A percentile compares a stretch with the other conserved stretches of the same genome.
phyloP scores from a whole-genome alignment of 768 basidiomycete genomes.

The Collybiopsis confluens region DNA sequence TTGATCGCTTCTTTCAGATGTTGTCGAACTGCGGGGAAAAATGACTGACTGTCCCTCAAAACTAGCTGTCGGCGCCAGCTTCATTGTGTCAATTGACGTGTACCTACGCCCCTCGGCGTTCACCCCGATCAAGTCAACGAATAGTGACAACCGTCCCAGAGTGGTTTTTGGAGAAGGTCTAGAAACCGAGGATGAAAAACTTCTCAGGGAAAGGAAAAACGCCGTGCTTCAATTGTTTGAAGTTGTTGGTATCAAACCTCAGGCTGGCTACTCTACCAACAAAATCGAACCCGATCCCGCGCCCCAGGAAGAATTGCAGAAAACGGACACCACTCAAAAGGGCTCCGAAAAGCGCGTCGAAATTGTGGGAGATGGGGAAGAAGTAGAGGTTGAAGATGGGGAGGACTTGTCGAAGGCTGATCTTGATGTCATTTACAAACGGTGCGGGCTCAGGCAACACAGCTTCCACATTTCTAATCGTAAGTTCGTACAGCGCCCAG shows the following conservation, averaged over 20 bases:
- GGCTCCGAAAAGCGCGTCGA: constrained; percentile 50
- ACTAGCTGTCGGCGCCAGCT: constrained; percentile 69
- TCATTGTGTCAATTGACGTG: constrained; percentile 73
- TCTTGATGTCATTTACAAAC: constrained; percentile 79
- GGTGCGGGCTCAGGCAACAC: constrained; percentile 48
- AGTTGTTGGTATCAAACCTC: constrained; percentile 64
- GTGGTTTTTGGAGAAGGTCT: constrained; percentile 67
- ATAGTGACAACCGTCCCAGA: constrained; percentile 25
- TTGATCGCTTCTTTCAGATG: constrained; percentile 31
- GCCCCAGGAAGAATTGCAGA: constrained; percentile 34
- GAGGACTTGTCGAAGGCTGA: constrained; percentile 82
- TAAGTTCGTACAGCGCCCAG: constrained; percentile 60
- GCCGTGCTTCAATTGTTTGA: constrained; percentile 74
- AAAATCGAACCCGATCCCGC: constrained; percentile 27
- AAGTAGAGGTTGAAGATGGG: constrained; percentile 78
- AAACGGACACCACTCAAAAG: constrained; percentile 28
- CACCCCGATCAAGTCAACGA: constrained; percentile 35
- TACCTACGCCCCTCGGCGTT: constrained; percentile 72
- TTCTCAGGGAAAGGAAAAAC: constrained; percentile 75
- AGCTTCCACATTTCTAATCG: neutral
- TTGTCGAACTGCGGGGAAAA: constrained; percentile 64
- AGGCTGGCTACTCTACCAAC: constrained; percentile 36
- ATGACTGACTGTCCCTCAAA: constrained; percentile 75
- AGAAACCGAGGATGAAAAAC: constrained; percentile 76
- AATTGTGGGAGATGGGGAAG: constrained; percentile 77